Conservation (phyloP, 495 filamentous ascomycete genomes). For the Aspergillus heteromorphus region DNA sequence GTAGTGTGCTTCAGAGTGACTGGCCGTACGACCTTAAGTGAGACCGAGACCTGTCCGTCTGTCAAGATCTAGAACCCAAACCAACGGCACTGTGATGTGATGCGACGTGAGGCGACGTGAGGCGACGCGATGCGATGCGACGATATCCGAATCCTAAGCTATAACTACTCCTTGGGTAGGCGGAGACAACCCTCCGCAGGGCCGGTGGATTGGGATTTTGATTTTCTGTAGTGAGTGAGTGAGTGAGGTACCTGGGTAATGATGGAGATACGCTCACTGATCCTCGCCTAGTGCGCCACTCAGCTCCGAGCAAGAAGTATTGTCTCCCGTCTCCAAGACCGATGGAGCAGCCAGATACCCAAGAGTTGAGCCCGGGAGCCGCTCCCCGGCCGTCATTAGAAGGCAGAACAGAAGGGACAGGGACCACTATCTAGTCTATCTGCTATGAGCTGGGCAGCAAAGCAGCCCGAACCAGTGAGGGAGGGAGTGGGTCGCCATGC, state of each 20-base stretch:
- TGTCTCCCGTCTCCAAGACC: background rate
- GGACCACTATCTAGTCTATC: background rate
- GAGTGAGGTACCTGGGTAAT: background rate
- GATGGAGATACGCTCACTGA: background rate
- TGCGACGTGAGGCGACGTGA: background rate
- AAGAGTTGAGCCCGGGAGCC: background rate
- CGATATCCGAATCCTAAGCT: no score
- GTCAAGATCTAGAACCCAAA: background rate
- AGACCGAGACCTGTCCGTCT: background rate
- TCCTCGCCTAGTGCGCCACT: background rate
- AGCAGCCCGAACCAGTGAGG: background rate
- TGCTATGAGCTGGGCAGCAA: no score
- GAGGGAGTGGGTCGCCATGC: slow-evolving; percentile 3
- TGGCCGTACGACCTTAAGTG: background rate
- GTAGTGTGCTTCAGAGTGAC: background rate
- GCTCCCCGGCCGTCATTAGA: background rate
- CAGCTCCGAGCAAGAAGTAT: background rate
- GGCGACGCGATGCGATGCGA: no score
- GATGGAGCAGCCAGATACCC: background rate
- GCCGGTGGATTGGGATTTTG: no score
- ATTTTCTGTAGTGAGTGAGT: no score
- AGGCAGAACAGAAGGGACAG: background rate
- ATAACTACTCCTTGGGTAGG: no score
- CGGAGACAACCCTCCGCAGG: no score
- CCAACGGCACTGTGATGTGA: background rate